A percentile compares a stretch with the other conserved stretches of the same genome.
Evolutionary conservation across 202 grass and related monocot species (phyloP).

Genomic region (Saccharum hybrid): DNA sequence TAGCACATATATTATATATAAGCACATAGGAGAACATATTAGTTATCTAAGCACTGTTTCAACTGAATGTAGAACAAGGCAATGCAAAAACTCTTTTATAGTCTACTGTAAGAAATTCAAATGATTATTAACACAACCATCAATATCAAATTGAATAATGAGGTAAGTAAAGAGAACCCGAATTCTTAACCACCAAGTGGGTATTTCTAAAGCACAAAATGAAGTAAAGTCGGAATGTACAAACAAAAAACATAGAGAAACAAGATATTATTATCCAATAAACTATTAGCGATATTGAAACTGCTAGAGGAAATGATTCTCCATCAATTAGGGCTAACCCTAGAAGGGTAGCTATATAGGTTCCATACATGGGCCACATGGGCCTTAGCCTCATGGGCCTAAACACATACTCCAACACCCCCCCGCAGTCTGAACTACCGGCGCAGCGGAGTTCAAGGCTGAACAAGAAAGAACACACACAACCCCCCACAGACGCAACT

Average conservation of each 20-base stretch:
- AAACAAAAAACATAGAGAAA: background rate
- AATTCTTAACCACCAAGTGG: conserved; percentile 16
- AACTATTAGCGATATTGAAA: conserved; percentile 5
- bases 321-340: too few relatives aligned
- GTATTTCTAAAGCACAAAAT: conserved; percentile 20
- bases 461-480: too few relatives aligned
- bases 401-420: too few relatives aligned
- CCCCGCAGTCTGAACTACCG: too few relatives aligned
- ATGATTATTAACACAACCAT: background rate
- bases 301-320: too few relatives aligned
- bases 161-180: background rate
- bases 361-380: too few relatives aligned
- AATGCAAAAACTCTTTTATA: background rate
- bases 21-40: background rate
- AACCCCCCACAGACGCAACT: too few relatives aligned
- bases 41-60: background rate
- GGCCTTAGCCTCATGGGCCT: too few relatives aligned
- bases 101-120: conserved; percentile 20
- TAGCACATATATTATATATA: background rate
- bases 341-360: too few relatives aligned
- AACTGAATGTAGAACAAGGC: background rate
- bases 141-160: conserved; percentile 1
- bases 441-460: too few relatives aligned
- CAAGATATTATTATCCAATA: background rate
- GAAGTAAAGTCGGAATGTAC: conserved; percentile 24